Evolutionary conservation across 441 rosid genomes (phyloP).

Genomic region (Populus tomentosa): DNA sequence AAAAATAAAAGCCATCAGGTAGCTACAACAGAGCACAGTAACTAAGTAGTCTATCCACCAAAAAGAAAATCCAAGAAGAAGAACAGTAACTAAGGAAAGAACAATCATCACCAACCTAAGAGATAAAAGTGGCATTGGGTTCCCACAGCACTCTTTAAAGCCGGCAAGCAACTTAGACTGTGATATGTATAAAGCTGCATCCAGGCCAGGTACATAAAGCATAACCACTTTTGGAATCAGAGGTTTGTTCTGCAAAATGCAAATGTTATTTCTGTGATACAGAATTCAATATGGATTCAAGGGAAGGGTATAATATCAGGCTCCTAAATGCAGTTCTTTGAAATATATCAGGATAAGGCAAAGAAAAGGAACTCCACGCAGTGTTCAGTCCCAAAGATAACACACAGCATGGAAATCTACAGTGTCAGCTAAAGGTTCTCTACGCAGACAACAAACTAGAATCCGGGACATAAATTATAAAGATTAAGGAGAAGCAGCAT

Average conservation of each 20-base stretch:
- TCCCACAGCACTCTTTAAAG: constrained; percentile 69
- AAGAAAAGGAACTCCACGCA: not conserved
- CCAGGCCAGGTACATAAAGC: constrained; percentile 94
- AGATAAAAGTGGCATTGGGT: constrained; percentile 75
- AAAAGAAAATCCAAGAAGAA: too few species aligned
- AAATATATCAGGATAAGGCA: not conserved
- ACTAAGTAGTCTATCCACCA: too few species aligned
- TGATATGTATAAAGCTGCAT: constrained; percentile 79
- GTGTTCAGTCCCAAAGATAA: not conserved
- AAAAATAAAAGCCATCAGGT: constrained; percentile 29
- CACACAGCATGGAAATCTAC: not conserved
- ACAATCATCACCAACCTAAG: constrained; percentile 58
- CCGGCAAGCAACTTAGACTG: constrained; percentile 61
- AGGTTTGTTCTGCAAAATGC: constrained; percentile 79
- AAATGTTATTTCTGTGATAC: constrained; percentile 11
- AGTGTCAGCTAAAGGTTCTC: not conserved
- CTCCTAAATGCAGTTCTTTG: not conserved
- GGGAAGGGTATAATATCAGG: not conserved
- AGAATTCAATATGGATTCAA: not conserved
- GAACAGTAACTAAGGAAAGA: constrained; percentile 11
- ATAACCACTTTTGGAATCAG: constrained; percentile 84
- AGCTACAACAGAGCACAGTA: not conserved
- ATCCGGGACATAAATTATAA: not conserved
- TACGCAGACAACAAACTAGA: not conserved
- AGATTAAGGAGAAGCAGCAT: not conserved